These are phyloP conservation scores for Phytophthora sojae DNA, from an alignment of 352 stramenopile species.

Conservation along the genomic window DNA sequence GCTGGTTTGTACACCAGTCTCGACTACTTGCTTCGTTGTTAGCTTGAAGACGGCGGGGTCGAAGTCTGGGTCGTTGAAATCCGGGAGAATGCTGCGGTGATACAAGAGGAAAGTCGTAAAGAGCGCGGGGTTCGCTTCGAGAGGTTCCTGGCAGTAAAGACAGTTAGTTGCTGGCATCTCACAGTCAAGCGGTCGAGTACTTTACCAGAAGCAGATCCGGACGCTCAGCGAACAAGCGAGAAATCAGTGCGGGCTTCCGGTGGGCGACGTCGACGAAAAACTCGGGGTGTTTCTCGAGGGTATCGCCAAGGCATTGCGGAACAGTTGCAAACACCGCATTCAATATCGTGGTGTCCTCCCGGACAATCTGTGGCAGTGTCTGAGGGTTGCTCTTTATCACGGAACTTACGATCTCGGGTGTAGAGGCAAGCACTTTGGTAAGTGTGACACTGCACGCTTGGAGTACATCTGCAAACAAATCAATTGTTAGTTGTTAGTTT, in stretches of 20 bases:
- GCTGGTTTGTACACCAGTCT: conserved; percentile 51
- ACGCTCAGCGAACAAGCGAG: conserved; percentile 65
- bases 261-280: conserved; percentile 78
- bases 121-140: conserved; percentile 75
- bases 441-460: conserved; percentile 53
- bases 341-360: conserved; percentile 57
- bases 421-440: conserved; percentile 49
- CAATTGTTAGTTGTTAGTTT: background rate
- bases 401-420: conserved; percentile 54
- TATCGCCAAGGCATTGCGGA: conserved; percentile 64
- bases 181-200: background rate
- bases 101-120: conserved; percentile 74
- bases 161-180: background rate
- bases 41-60: conserved; percentile 63
- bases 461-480: conserved; percentile 40
- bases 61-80: conserved; percentile 64
- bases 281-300: conserved; percentile 69
- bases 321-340: conserved; percentile 57
- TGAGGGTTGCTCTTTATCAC: conserved; percentile 63
- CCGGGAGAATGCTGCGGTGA: conserved; percentile 64
- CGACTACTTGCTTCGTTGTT: conserved; percentile 49
- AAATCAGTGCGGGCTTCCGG: conserved; percentile 65
- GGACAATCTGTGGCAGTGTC: conserved; percentile 54
- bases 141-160: conserved; percentile 48
- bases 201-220: conserved; percentile 72